Evolutionary conservation across 257 asterid species (phyloP).

Genomic region (Jasminum sambac): DNA sequence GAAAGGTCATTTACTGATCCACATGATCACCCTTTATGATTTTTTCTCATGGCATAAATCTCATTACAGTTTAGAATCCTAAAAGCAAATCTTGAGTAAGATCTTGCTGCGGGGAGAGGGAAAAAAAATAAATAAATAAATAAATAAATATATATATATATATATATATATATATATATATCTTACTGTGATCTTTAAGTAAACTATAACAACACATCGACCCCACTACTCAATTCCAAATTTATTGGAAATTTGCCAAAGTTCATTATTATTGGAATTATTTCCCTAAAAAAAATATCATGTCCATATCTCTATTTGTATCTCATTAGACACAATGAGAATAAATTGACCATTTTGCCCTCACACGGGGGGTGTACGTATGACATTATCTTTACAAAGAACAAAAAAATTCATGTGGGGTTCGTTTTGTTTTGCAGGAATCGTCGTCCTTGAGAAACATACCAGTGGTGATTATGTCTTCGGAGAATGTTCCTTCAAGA

Average conservation of each 20-base stretch:
- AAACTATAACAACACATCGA: too few species aligned
- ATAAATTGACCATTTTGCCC: too few species aligned
- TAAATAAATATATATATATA: too few species aligned
- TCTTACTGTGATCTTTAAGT: too few species aligned
- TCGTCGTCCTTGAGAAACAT: conserved; percentile 75
- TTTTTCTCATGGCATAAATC: neutral
- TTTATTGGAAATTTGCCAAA: neutral
- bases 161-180: too few species aligned
- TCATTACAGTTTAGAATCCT: neutral
- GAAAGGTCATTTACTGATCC: conserved; percentile 36
- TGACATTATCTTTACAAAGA: too few species aligned
- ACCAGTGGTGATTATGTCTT: conserved; percentile 98
- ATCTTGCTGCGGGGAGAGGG: too few species aligned
- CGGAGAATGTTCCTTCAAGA: conserved; percentile 96
- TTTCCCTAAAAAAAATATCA: too few species aligned
- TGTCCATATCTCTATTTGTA: too few species aligned
- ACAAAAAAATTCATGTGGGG: neutral
- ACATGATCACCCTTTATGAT: conserved; percentile 4
- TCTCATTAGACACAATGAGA: too few species aligned
- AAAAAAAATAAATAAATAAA: too few species aligned
- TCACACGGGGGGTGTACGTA: too few species aligned
- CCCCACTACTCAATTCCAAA: neutral
- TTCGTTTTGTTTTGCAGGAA: conserved; percentile 51
- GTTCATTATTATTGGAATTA: neutral
- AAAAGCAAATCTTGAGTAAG: neutral